These are phyloP conservation scores for Westerdykella ornata DNA, from an alignment of 2,329 filamentous ascomycete species.

Conservation along the genomic window DNA sequence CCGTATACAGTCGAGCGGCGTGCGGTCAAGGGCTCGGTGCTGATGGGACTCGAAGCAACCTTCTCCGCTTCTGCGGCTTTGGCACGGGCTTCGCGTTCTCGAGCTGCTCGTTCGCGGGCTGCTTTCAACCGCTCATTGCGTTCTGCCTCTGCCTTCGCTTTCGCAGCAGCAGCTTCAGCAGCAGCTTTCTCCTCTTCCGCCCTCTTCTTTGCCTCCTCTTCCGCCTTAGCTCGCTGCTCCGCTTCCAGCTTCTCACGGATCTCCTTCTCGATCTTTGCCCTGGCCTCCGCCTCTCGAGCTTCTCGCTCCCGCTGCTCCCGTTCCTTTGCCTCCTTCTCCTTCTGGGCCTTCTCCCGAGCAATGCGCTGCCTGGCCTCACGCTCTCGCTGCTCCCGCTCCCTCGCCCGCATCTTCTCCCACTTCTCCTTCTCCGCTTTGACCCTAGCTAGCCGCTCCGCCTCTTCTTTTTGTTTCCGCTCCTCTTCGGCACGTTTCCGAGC, in stretches of 20 bases:
- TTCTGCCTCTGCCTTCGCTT: slow-evolving; percentile 31
- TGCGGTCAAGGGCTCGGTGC: slow-evolving; percentile 13
- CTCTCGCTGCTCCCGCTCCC: slow-evolving; percentile 45
- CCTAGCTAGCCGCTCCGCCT: slow-evolving; percentile 41
- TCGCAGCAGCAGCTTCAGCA: slow-evolving; percentile 23
- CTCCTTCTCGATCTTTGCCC: slow-evolving; percentile 37
- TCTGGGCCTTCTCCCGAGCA: slow-evolving; percentile 36
- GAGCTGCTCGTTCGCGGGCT: slow-evolving; percentile 36
- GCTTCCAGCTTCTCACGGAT: slow-evolving; percentile 39
- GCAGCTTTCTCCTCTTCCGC: slow-evolving; percentile 18
- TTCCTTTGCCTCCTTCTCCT: slow-evolving; percentile 38
- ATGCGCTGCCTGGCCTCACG: slow-evolving; percentile 44
- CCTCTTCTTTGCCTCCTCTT: slow-evolving; percentile 3
- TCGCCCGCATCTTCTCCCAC: slow-evolving; percentile 45
- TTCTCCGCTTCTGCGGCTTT: slow-evolving; percentile 31
- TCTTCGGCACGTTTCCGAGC: slow-evolving; percentile 38
- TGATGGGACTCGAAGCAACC: slow-evolving; percentile 17
- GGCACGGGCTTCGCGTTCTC: slow-evolving; percentile 33
- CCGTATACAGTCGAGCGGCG: slow-evolving; percentile 36
- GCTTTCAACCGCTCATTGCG: slow-evolving; percentile 33
- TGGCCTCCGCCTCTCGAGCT: slow-evolving; percentile 31
- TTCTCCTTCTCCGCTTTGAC: slow-evolving; percentile 46
- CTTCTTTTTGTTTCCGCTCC: slow-evolving; percentile 44
- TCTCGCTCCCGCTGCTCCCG: slow-evolving; percentile 37
- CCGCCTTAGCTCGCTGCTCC: slow-evolving; percentile 23